A percentile compares a stretch with the other conserved stretches of the same genome.
Conservation (phyloP, 371 early-diverging fungal species). For the Zopfochytrium polystomum region DNA sequence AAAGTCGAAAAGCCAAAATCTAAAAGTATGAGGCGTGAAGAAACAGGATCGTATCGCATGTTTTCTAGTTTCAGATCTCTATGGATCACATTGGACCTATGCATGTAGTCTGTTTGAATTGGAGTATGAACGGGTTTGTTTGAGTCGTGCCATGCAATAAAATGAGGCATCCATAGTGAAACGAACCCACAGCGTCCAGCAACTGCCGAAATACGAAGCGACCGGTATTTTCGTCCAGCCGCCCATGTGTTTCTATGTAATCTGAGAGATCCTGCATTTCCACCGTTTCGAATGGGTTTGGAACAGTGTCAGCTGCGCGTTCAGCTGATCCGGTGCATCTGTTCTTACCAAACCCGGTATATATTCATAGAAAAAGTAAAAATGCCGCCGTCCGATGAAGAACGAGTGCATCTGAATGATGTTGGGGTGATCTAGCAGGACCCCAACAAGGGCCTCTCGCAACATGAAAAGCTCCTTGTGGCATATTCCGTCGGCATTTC, state of each 20-base stretch:
- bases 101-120: slow-evolving; percentile 26
- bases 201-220: slow-evolving; percentile 30
- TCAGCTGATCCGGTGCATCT: too few relatives aligned
- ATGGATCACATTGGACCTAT: slow-evolving; percentile 38
- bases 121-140: too few relatives aligned
- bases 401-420: slow-evolving; percentile 33
- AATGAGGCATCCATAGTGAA: not conserved
- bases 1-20: slow-evolving; percentile 91
- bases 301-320: too few relatives aligned
- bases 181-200: slow-evolving; percentile 32
- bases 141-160: too few relatives aligned
- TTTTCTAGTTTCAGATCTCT: slow-evolving; percentile 93
- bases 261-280: slow-evolving; percentile 38
- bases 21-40: slow-evolving; percentile 57
- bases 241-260: slow-evolving; percentile 27
- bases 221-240: slow-evolving; percentile 23
- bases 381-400: slow-evolving; percentile 35
- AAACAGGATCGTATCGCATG: slow-evolving; percentile 64
- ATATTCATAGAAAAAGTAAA: slow-evolving; percentile 43
- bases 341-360: slow-evolving; percentile 22
- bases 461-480: slow-evolving; percentile 38
- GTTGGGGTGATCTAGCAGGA: slow-evolving; percentile 37
- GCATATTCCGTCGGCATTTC: slow-evolving; percentile 21
- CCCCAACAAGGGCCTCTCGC: slow-evolving; percentile 35
- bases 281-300: not conserved